Base-by-base conservation (phyloP, 2,329 filamentous ascomycete species). In the Cytospora piceicola region DNA sequence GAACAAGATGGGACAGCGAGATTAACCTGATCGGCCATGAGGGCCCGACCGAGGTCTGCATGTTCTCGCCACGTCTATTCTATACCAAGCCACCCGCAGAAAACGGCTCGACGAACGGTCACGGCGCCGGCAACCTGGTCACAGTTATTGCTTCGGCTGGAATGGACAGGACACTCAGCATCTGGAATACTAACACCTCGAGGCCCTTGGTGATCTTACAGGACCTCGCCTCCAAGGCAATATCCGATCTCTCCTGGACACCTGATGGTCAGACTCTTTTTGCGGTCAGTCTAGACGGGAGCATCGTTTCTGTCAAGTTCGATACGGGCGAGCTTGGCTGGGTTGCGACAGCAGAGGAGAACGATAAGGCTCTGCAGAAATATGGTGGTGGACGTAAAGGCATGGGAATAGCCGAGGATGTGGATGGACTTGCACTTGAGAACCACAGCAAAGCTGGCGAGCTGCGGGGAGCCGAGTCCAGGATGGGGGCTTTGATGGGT, bases 401-500 rank as follows among this genome's bases (percentile, higher is more conserved):
- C 14, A 92, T 94, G 75, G 95, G 94, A 1, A 93, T 98, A 58
- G 87, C 95, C 7, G 95, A 99, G 77, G 94, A 96, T 67, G 92
- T 96, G 0, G 93, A 97, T 72, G 92, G 93, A 0, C 79, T 98
- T 53, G 83, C 92, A 46, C 80, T 99, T 0, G 95, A 99, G 78
- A 93, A 96, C 71, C 90, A 90, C 75, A 97, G 93, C 78, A 97
- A 96, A 75, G 93, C 90, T 53, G 94, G 91, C 27, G 95, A 99
- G 75, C 85, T 94, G 36, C 92, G 90, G 69, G 94, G 91, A 6
- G 94, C 94, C 0, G 92, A 99, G 78, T 95, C 93, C 2, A 88
- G 94, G 70, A 99, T 99, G 95, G 95, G 95, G 15, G 94, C 94
- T n/a, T 79, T 99, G 46, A 99, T 99, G 95, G 94, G 94, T 7